Evolutionary conservation across 2,329 filamentous ascomycete genomes (phyloP).

Genomic region (Paraphaeosphaeria sporulosa): DNA sequence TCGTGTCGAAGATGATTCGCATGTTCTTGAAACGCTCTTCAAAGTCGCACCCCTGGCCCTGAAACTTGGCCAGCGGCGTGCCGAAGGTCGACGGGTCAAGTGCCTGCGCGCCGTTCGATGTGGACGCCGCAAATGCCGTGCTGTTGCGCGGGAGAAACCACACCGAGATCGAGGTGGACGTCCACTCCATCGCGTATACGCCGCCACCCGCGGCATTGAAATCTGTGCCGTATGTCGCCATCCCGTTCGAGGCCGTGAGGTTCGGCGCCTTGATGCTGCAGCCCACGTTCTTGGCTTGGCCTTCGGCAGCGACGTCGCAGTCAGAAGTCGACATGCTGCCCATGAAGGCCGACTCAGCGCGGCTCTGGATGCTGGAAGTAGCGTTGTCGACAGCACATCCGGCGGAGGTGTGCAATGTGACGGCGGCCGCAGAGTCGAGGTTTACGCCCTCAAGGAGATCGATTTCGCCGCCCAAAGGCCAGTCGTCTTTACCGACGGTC

Average conservation of each 20-base stretch:
- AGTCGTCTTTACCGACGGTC: constrained; percentile 17
- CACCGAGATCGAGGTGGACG: constrained; percentile 46
- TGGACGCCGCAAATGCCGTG: constrained; percentile 16
- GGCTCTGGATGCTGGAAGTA: constrained; percentile 10
- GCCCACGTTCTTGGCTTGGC: constrained; percentile 42
- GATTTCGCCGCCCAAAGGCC: constrained; percentile 45
- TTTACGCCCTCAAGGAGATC: constrained; percentile 50
- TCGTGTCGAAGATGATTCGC: constrained; percentile 55
- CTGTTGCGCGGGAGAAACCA: constrained; percentile 51
- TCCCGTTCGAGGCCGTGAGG: constrained; percentile 39
- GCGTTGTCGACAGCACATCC: constrained; percentile 34
- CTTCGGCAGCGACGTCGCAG: constrained; percentile 52
- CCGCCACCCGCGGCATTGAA: constrained; percentile 49
- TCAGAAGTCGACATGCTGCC: constrained; percentile 56
- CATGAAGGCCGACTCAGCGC: constrained; percentile 36
- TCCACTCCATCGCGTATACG: constrained; percentile 53
- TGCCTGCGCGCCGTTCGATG: background rate
- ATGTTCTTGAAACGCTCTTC: constrained; percentile 35
- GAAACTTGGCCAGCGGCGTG: constrained; percentile 48
- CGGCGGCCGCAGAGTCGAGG: constrained; percentile 31
- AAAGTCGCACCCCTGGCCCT: constrained; percentile 57
- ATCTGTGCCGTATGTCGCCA: constrained; percentile 40
- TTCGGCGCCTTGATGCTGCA: constrained; percentile 44
- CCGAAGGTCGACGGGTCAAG: constrained; percentile 32
- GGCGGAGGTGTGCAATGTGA: constrained; percentile 43